A percentile compares a stretch with the other conserved stretches of the same genome.
Evolutionary conservation across 352 stramenopile species (phyloP).

Genomic region (Thraustochytrium sp.): DNA sequence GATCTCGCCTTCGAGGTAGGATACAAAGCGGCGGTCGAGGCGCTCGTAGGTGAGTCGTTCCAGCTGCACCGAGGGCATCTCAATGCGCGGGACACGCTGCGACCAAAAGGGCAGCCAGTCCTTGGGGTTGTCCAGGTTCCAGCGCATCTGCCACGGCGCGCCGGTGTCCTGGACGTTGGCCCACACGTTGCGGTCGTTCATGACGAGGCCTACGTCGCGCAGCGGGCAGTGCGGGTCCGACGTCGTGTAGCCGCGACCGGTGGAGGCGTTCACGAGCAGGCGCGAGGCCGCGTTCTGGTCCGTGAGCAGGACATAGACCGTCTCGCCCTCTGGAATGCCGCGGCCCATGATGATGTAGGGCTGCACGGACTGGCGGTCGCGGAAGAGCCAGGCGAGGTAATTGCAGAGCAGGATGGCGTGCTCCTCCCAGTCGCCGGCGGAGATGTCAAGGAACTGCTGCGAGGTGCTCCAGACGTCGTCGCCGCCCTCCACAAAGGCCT

Average conservation of each 20-base stretch:
- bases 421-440: conserved; percentile 77
- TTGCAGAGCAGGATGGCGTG: conserved; percentile 77
- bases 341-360: conserved; percentile 78
- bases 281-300: conserved; percentile 51
- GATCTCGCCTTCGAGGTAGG: conserved; percentile 69
- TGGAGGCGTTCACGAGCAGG: conserved; percentile 80
- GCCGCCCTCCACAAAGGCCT: conserved; percentile 62
- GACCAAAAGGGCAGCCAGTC: conserved; percentile 76
- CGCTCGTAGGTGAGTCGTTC: conserved; percentile 60
- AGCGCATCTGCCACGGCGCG: conserved; percentile 62
- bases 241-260: conserved; percentile 65
- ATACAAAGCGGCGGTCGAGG: conserved; percentile 59
- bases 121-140: conserved; percentile 70
- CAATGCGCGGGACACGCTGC: conserved; percentile 20
- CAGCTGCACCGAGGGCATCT: conserved; percentile 59
- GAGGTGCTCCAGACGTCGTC: conserved; percentile 77
- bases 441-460: conserved; percentile 79
- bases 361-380: conserved; percentile 13
- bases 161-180: conserved; percentile 69
- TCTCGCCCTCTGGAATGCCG: conserved; percentile 72
- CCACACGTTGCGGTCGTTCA: conserved; percentile 78
- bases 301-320: conserved; percentile 70
- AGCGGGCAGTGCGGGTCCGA: conserved; percentile 72
- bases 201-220: conserved; percentile 70
- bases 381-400: conserved; percentile 38